Evolutionary conservation across 2,329 filamentous ascomycete species (phyloP), one percentile per base, ranked within the genome.

Genomic region (Aaosphaeria pasadenensis): DNA sequence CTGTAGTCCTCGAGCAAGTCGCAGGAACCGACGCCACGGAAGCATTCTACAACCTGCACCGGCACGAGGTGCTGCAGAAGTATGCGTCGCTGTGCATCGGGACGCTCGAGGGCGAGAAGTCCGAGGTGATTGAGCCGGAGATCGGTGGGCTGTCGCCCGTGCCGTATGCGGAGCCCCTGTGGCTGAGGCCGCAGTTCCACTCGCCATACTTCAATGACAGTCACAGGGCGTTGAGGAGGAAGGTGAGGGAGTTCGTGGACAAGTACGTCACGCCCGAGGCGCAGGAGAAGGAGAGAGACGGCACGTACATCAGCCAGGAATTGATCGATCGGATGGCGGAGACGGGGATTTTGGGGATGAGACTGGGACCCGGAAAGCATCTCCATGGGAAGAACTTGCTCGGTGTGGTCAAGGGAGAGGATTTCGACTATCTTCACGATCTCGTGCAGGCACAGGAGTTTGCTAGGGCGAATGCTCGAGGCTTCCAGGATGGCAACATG

Each of bases 31-130:
- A 95, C 64, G 89, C 89, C 44, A 95, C 90, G 2, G 75, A 80
- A 33, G 87, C 86, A 48, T 95, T 95, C 72, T 95, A 95, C 81
- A 95, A 95, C 76, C 84, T 96, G 45, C 91, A 96, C 74, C 80
- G 90, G 29, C 89, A 95, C 59, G 90, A 95, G 71, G 88, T 95
- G n/a, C 80, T 95, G 7, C 76, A 84, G 51, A 91, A 91, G 69
- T 95, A 95, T 77, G 74, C 79, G 42, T 77, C 82, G 60, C 80
- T 95, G 13, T 86, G 82, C 70, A 80, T 95, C 59, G 90, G 90
- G 62, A 88, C 83, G 11, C 70, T 95, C 64, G 75, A 83, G 56
- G 87, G 83, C 70, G 89, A 95, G 75, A 85, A 79, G 62, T 80
- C 89, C 17, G 82, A 90, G 64, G 82, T 94, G 58, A 78, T 91